Evolutionary conservation across 331 rosid species (phyloP).

Genomic region (Pyracantha coccinea): DNA sequence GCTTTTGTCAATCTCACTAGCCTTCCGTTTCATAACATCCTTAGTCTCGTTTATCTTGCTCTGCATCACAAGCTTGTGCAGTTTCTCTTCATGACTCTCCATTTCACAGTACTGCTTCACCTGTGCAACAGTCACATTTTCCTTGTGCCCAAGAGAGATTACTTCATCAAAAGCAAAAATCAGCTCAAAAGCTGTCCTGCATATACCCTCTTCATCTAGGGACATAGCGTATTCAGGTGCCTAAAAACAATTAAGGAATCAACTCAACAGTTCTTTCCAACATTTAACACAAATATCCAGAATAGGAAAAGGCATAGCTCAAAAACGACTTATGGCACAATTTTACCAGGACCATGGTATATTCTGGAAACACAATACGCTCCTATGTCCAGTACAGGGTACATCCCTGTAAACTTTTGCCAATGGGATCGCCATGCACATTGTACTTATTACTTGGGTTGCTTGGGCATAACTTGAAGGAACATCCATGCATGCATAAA

Average conservation of each 20-base stretch:
- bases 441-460: background rate
- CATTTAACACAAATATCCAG: background rate
- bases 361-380: background rate
- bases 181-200: constrained; percentile 84
- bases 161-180: constrained; percentile 97
- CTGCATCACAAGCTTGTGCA: constrained; percentile 87
- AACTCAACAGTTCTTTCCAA: constrained; percentile 1
- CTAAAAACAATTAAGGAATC: constrained; percentile 53
- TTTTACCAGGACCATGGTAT: background rate
- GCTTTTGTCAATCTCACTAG: constrained; percentile 99
- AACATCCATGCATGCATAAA: background rate
- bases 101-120: constrained; percentile 90
- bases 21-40: constrained; percentile 96
- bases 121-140: constrained; percentile 74
- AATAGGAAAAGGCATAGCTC: background rate
- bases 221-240: constrained; percentile 83
- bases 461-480: background rate
- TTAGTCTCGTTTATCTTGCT: constrained; percentile 95
- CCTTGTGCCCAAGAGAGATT: constrained; percentile 91
- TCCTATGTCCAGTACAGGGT: too few species aligned
- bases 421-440: background rate
- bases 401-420: background rate
- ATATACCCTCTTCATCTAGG: constrained; percentile 89
- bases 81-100: constrained; percentile 98
- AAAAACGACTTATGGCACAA: background rate